Base-by-base conservation (phyloP, 257 asterid genomes). In the Solanum ahanhuiri region DNA sequence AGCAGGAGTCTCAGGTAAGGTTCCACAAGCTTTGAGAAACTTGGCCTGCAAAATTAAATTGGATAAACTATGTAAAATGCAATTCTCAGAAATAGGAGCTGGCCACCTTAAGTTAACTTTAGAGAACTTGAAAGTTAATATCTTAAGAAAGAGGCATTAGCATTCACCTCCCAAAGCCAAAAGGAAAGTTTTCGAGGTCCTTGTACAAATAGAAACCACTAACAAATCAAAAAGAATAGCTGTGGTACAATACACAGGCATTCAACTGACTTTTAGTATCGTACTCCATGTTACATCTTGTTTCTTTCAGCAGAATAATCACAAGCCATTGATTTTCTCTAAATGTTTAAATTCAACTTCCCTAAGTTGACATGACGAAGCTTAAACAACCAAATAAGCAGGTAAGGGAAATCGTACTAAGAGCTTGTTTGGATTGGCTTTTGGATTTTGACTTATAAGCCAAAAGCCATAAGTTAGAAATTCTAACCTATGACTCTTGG, bases 21-120 rank as follows among this genome's bases (percentile, higher is more conserved):
- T 91, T 89, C 94, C 97, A 89, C 94, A 88, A 91, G 95, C 93
- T 88, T 95, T 93, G 86, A 91, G 93, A 85, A 92, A 92, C 87
- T 92, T 89, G 51, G 94, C 96, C 98, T 95, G 91, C 89, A 89
- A 87, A 76, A 82, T 18, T 86, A 67, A 76, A 31, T 39, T 45
- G 87, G 73, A 73, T 51, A 85, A 39, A 85, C 76, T 33, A 22
- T 35, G 64, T 20, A 64, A 73, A 33, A 1, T 28, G 28, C 10
- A 69, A 23, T 81, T 35, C 15, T 30, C 35, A 14, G 18, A 4
- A 9, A 10, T n/a, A 15, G 34, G 57, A 51, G 54, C 63, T 54
- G 58, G 4, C 34, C 57, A 43, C 66, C 5, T 20, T 23, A 84
- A n/a, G 30, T 70, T 45, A 85, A 57, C 34, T 9, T 58, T 67